Base-by-base conservation (phyloP, 2,329 filamentous ascomycete species). In the Colletotrichum sp. region DNA sequence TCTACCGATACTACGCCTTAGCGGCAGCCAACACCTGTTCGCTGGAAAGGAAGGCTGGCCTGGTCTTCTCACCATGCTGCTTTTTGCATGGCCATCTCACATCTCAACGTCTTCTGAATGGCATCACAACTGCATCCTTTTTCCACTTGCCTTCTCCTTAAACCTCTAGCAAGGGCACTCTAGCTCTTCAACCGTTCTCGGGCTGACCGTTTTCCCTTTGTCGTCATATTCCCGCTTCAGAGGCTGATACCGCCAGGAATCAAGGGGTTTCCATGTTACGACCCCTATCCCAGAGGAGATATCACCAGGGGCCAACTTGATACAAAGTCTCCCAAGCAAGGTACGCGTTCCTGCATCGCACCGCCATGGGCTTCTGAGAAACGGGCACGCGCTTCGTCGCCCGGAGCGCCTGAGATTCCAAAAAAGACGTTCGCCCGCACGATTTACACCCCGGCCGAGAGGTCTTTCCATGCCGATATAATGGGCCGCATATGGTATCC, bases 221-320 rank as follows among this genome's bases (percentile, higher is more conserved):
- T 69, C 34, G 48, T 58, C 21, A 21, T 56, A 26, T 12, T 48
- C 52, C 34, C 63, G 36, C 38, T 43, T n/a, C 10, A 26, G 28
- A 64, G 69, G 56, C 58, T 68, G 58, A 75, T 48, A 65, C 48
- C 12, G 18, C 26, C 38, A 48, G 43, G 24, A 28, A 28, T 21
- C 32, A 59, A 64, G n/a, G 61, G 61, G 36, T 55, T 71, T 8
- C 36, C 43, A 52, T 52, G 43, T 52, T 26, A 14, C 26, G 30
- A 71, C 61, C 69, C 73, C 28, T 73, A 52, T 55, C 70, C 58
- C 26, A 34, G 69, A 63, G 55, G 52, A 43, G 30, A 67, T 72
- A 58, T 64, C 32, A 28, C 63, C 12, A 62, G 69, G 73, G 63
- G 70, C 69, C 55, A 24, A 75, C 73, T 32, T 64, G 70, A 73